Base-by-base conservation (phyloP, 2,329 filamentous ascomycete species). In the Bipolaris zeicola region DNA sequence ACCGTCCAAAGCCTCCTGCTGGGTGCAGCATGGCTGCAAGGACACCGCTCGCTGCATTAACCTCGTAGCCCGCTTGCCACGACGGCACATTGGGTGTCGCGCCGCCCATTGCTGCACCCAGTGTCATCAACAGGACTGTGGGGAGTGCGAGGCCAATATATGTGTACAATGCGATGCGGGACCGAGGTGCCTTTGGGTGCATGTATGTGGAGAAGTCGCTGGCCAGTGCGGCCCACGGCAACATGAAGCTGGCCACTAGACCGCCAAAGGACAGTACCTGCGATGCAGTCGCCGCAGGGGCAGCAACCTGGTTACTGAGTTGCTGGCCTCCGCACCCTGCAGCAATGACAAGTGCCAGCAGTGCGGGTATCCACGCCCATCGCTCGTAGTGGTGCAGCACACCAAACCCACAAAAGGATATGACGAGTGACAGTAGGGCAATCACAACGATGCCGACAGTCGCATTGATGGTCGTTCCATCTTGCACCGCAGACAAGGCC, bases 51-150 rank as follows among this genome's bases (percentile, higher is more conserved):
- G 85, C 81, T 5, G 81, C 80, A 37, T 81, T 83, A 42, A 74
- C 63, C 3, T 82, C 76, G 66, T 87, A 87, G 2, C 79, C 84
- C 3, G 75, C 78, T n/a, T 77, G 63, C 85, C 85, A 88, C 3
- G 74, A 72, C 0, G 83, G 79, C 1, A 83, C 77, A 60, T 81
- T 84, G 22, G 81, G 77, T 1, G 85, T 79, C 28, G 85, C 85
- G 6, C 85, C 85, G 16, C 82, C 85, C 41, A 89, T 86, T n/a
- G 86, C 86, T 8, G 86, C 84, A 6, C 87, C 87, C 0, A 89
- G 80, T 0, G 79, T 79, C 85, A 89, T 87, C 48, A 89, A 79
- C 0, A 84, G 77, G 36, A 86, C 77, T 0, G 84, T 84, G 0
- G 85, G 85, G 5, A 83, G 62, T 6, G 79, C 71, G 2, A 87